Evolutionary conservation across 345 rosid species (phyloP), one percentile per base, ranked within the genome.

Genomic region (Eucalyptus albens): DNA sequence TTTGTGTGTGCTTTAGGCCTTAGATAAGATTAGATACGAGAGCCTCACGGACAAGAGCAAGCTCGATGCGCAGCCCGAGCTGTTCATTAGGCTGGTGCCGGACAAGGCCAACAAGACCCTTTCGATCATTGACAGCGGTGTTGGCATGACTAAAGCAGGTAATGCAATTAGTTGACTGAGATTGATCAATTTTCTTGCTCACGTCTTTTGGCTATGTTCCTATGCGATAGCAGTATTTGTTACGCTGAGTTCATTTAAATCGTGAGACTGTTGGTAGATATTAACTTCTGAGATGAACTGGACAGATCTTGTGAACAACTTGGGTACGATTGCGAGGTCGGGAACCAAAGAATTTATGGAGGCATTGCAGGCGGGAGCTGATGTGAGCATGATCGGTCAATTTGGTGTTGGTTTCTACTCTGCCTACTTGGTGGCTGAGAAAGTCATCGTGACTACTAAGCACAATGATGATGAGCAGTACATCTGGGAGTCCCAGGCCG

Each of bases 141-240:
- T 93, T 29, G 94, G 94, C 60, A 93, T 93, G 94, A 93, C 94
- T 51, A 93, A 93, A 93, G 93, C 93, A 90, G 94, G 94, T 92
- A 90, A 21, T 77, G 85, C 5, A 40, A 40, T 77, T 40, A 5
- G 47, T 2, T 12, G 47, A 40, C 47, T 0, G 22, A 21, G 16
- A 77, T 40, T 22, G 42, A 40, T 37, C 47, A 6, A 42, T 22
- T 40, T 11, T 40, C 29, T 40, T 11, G 47, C 24, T 6, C 47
- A 0, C 27, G 15, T 77, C 85, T 7, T 40, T 40, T 77, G 15
- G 85, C 47, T 77, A 24, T 21, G 47, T 40, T 40, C 15, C 47
- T 42, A 40, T 1, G 9, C 47, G 47, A 40, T 8, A 11, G 47
- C 8, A 1, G 47, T 21, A 21, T 0, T 2, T 40, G 29, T 77